Evolutionary conservation across 345 rosid species (phyloP).

Genomic region (Streptanthus diversifolius): DNA sequence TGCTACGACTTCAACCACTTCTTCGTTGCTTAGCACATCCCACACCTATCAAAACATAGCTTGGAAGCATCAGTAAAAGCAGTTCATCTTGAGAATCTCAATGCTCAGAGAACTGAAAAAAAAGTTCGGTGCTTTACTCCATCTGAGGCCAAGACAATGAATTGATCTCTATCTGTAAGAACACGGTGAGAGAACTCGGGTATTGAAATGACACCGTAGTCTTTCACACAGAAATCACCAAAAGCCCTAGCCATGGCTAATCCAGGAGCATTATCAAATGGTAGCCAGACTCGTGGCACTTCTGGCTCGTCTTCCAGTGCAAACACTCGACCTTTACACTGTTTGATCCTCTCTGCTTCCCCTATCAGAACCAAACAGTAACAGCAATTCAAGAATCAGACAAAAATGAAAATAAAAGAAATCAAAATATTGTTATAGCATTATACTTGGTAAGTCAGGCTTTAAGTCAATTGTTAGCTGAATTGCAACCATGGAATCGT

Average conservation of each 20-base stretch:
- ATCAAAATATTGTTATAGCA: constrained; percentile 14
- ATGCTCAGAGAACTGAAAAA: background rate
- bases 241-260: constrained; percentile 99
- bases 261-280: constrained; percentile 99
- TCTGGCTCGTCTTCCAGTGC: constrained; percentile 99
- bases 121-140: constrained; percentile 53
- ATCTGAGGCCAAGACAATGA: constrained; percentile 96
- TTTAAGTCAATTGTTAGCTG: constrained; percentile 96
- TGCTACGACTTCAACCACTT: constrained; percentile 88
- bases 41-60: constrained; percentile 57
- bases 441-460: constrained; percentile 96
- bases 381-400: background rate
- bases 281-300: constrained; percentile 97
- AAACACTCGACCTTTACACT: constrained; percentile 96
- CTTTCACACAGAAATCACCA: constrained; percentile 98
- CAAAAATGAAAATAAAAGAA: background rate
- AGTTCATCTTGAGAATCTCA: background rate
- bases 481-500: constrained; percentile 73
- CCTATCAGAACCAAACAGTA: constrained; percentile 40
- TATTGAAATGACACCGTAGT: constrained; percentile 90
- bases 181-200: constrained; percentile 89
- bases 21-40: constrained; percentile 98
- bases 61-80: constrained; percentile 6
- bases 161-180: constrained; percentile 86
- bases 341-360: constrained; percentile 95